These are phyloP conservation scores for Fusarium dimerum DNA, from an alignment of 2,329 filamentous ascomycete genomes.

Conservation along the genomic window DNA sequence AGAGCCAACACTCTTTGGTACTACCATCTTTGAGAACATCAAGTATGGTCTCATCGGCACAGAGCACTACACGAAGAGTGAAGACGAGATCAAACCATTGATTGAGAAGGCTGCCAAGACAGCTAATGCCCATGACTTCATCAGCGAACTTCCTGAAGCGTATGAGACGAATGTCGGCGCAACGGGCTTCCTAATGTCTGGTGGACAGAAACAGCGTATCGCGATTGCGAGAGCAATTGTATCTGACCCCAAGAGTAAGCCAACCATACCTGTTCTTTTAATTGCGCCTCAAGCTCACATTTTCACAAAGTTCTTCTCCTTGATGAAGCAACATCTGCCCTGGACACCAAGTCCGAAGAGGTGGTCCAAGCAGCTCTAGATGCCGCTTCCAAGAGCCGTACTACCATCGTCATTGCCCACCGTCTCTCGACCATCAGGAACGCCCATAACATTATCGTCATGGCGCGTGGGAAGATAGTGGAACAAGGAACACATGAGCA, in stretches of 20 bases:
- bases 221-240: conserved; percentile 66
- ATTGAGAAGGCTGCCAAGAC: conserved; percentile 17
- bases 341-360: conserved; percentile 41
- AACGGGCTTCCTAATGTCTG: conserved; percentile 33
- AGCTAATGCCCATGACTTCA: conserved; percentile 28
- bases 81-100: conserved; percentile 1
- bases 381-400: conserved; percentile 50
- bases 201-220: conserved; percentile 64
- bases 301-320: conserved; percentile 54
- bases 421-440: conserved; percentile 59
- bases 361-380: conserved; percentile 53
- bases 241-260: conserved; percentile 45
- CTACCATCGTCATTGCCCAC: conserved; percentile 62
- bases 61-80: conserved; percentile 1
- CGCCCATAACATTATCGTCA: conserved; percentile 62
- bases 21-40: conserved; percentile 31
- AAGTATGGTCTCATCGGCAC: conserved; percentile 20
- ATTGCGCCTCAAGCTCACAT: neutral
- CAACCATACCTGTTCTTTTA: neutral
- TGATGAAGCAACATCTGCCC: conserved; percentile 65
- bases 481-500: conserved; percentile 62
- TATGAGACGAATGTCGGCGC: conserved; percentile 27
- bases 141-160: conserved; percentile 15
- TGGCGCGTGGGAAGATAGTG: conserved; percentile 53
- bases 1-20: conserved; percentile 29